A percentile compares a stretch with the other conserved stretches of the same genome.
Evolutionary conservation across 2,329 filamentous ascomycete species (phyloP).

Genomic region (Parafenestella ontariensis): DNA sequence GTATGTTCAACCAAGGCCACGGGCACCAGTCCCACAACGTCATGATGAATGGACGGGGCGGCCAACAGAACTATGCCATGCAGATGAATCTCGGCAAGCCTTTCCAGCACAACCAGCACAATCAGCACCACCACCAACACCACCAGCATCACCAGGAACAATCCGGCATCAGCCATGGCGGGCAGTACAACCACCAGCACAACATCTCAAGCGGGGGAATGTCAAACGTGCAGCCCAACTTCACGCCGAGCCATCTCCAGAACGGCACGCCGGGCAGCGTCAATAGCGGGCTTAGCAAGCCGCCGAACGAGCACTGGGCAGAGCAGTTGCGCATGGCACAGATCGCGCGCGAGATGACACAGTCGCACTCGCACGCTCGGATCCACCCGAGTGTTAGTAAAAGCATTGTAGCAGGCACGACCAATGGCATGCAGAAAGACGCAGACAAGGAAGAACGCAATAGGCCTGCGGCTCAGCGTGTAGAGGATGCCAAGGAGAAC

Average conservation of each 20-base stretch:
- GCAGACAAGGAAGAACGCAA: conserved; percentile 66
- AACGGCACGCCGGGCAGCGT: conserved; percentile 64
- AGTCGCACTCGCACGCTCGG: conserved; percentile 77
- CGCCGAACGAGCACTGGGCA: conserved; percentile 79
- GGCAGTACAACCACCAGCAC: conserved; percentile 67
- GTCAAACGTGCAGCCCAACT: conserved; percentile 69
- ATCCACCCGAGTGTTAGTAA: conserved; percentile 74
- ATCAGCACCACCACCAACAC: conserved; percentile 59
- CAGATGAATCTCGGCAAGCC: conserved; percentile 72
- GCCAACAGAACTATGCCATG: conserved; percentile 61
- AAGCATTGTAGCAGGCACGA: conserved; percentile 64
- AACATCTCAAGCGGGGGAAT: conserved; percentile 68
- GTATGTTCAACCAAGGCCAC: conserved; percentile 75
- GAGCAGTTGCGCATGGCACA: conserved; percentile 84
- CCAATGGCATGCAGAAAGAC: conserved; percentile 58
- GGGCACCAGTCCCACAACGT: conserved; percentile 73
- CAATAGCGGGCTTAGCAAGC: conserved; percentile 64
- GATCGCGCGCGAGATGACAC: conserved; percentile 72
- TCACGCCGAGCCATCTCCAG: conserved; percentile 64
- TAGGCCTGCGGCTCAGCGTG: conserved; percentile 66
- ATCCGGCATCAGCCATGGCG: conserved; percentile 56
- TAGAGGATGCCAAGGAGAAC: conserved; percentile 49
- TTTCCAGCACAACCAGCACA: conserved; percentile 66
- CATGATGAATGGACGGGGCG: conserved; percentile 75
- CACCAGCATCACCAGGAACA: conserved; percentile 69